These are phyloP conservation scores for Neopestalotiopsis clavispora DNA, from an alignment of 2,329 filamentous ascomycete genomes.

Conservation along the genomic window DNA sequence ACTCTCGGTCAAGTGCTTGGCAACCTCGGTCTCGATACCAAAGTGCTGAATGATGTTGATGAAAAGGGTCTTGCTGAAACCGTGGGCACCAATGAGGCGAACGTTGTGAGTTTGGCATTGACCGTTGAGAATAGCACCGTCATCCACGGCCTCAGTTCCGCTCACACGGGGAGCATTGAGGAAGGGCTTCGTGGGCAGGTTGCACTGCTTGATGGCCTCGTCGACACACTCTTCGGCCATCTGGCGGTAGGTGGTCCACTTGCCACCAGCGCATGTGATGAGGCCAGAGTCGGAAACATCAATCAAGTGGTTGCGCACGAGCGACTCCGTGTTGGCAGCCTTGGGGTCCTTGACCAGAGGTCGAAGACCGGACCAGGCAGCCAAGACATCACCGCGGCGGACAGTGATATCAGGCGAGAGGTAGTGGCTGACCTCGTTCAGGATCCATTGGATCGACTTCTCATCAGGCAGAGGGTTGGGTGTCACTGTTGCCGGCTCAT, in stretches of 20 bases:
- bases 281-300: conserved; percentile 80
- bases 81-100: conserved; percentile 81
- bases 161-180: conserved; percentile 68
- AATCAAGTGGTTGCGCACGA: conserved; percentile 86
- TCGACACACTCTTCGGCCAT: conserved; percentile 93
- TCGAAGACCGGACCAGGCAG: conserved; percentile 87
- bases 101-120: conserved; percentile 84
- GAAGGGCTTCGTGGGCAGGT: conserved; percentile 62
- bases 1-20: conserved; percentile 82
- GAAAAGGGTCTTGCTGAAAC: conserved; percentile 87
- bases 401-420: conserved; percentile 85
- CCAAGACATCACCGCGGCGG: conserved; percentile 83
- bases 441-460: conserved; percentile 86
- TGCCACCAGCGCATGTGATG: conserved; percentile 84
- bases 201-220: conserved; percentile 73
- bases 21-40: conserved; percentile 88
- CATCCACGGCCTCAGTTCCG: conserved; percentile 72
- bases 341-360: conserved; percentile 87
- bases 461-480: conserved; percentile 79
- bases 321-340: conserved; percentile 82
- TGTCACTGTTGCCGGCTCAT: conserved; percentile 75
- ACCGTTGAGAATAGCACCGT: conserved; percentile 68
- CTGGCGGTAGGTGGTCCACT: conserved; percentile 92
- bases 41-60: conserved; percentile 96
- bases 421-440: conserved; percentile 82